Base-by-base conservation (phyloP, 306 rosid genomes). In the Quercus alba region DNA sequence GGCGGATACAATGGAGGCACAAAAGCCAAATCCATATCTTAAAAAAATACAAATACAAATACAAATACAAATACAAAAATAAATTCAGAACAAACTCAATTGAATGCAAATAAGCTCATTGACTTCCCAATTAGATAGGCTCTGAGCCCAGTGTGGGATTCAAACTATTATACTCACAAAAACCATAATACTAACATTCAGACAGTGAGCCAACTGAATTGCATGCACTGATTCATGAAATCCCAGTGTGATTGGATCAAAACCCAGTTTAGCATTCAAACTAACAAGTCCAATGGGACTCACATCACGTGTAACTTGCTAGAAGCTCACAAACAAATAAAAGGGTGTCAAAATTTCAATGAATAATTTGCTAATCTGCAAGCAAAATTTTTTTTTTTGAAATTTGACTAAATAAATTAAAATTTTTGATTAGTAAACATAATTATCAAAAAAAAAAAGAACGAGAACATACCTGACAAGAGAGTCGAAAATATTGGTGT, bases 21-120 rank as follows among this genome's bases (percentile, higher is more conserved):
- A 68, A 84, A 78, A 74, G 82, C 76, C 83, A 90, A n/a, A 1
- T 85, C 85, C 92, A 88, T 90, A 58, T 44, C 78, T 71, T 54
- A 70, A 21, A 38, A 38, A 21, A 21, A 21, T 21, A 21, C 23
- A 35, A 38, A 35, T 33, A 33, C 38, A 33, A 19, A 68, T 70
- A 19, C 30, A 28, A 28, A 28, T 30, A 30, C 75, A 26, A 64
- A 8, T 0, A 20, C 44, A 6, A 30, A 64, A 64, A 38, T 38
- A 38, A 31, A 18, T 33, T 49, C 51, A 4, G 23, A 66, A 30
- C 13, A 30, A 13, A 30, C 31, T 31, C 70, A 33, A 66, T 6
- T 15, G 70, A 33, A 67, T 67, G 25, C 14, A 38, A 38, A 66
- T 17, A 2, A 66, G 13, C 2, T 66, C 46, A 64, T 30, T 15